phyloP scores from a whole-genome alignment of 2,329 filamentous ascomycete species.

The Acrodontium crateriforme region DNA sequence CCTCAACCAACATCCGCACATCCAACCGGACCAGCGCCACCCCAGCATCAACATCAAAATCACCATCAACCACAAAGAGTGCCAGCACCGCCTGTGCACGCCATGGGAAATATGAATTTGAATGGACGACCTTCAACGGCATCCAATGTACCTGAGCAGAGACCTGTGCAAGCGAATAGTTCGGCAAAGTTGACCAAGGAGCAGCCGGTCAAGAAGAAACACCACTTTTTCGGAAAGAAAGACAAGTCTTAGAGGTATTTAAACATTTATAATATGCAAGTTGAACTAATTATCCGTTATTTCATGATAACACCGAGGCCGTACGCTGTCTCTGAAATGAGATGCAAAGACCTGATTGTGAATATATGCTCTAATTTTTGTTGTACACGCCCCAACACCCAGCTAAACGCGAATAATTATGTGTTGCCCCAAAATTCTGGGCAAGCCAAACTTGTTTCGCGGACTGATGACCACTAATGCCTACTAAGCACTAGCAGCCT shows the following conservation, averaged over 20 bases:
- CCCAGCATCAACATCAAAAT: slow-evolving; percentile 28
- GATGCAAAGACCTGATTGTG: no score
- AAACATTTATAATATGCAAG: no score
- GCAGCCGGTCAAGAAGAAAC: slow-evolving; percentile 26
- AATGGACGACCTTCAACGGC: slow-evolving; percentile 12
- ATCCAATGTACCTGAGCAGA: slow-evolving; percentile 12
- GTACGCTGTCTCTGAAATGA: no score
- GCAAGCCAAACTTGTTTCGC: no score
- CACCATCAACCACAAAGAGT: slow-evolving; percentile 8
- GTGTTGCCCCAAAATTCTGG: no score
- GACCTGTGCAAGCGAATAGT: slow-evolving; percentile 16
- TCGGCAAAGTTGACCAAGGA: slow-evolving; percentile 41
- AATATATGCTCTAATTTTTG: no score
- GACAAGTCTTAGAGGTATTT: neutral
- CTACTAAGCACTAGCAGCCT: no score
- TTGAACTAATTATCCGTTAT: no score
- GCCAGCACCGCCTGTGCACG: slow-evolving; percentile 37
- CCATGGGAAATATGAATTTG: slow-evolving; percentile 44
- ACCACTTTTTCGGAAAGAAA: slow-evolving; percentile 19
- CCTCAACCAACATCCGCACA: slow-evolving; percentile 38
- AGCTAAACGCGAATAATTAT: no score
- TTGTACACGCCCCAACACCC: no score
- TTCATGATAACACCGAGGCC: no score
- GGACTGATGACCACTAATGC: no score
- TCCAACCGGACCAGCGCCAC: slow-evolving; percentile 41